Evolutionary conservation across 345 rosid genomes (phyloP), one percentile per base, ranked within the genome.

Genomic region (Camelina neglecta): DNA sequence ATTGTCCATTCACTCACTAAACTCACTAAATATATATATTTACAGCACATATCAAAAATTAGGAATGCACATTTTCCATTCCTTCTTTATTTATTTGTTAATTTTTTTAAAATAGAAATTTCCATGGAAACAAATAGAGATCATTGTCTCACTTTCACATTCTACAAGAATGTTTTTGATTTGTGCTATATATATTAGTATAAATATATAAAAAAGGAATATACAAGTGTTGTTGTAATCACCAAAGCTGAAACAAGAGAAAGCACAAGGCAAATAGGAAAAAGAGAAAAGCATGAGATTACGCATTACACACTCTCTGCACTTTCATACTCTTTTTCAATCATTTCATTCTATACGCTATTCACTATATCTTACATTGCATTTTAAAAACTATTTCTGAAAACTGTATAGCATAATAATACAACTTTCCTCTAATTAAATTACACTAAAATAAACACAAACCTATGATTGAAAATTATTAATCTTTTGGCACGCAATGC

Each of bases 181-280:
- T 35, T 69, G n/a, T 8, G 20, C 69, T 18, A 39, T 11, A 10
- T 8, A 38, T 8, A 8, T 38, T 41, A 11, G 12, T 10, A 41
- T 41, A 10, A 11, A 10, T 10, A 11, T 38, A 48, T 12, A 29
- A 8, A 2, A 20, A 4, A 10, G 49, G 73, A 60, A 31, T 68
- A 31, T 54, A 63, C 56, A 77, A 59, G 81, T 71, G 62, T 57
- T 71, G 81, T 58, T 71, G 73, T 59, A 59, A 72, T 77, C 77
- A 71, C 67, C 7, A 77, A 65, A 77, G 72, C 81, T 77, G 77
- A 58, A 51, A 64, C 53, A 57, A 65, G 63, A 65, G 61, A 71
- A 49, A 64, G 72, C 81, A 77, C 70, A 66, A 16, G 71, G 71
- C 57, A 45, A 62, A 62, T 35, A 63, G 16, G 35, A 69, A 76